Conservation (phyloP, 1,139 yeast species). For the Zygoascus hellenicus region DNA sequence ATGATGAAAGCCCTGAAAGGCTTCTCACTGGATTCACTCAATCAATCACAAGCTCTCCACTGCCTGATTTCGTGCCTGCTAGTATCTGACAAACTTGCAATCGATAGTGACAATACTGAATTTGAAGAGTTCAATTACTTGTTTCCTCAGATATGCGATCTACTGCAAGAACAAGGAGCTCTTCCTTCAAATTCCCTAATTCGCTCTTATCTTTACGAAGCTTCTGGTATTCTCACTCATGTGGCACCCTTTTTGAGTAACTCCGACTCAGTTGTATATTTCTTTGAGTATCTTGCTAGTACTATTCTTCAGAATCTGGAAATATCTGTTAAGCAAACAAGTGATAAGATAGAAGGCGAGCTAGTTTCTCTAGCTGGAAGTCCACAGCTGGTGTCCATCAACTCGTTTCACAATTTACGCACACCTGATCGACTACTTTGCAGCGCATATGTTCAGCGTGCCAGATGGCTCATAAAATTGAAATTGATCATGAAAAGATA, state of each 20-base stretch:
- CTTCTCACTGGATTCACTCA: background rate
- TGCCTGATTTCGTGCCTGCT: conserved; percentile 1
- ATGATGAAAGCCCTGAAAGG: background rate
- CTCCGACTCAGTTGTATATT: background rate
- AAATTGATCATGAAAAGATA: background rate
- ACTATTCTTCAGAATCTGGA: background rate
- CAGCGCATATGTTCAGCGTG: background rate
- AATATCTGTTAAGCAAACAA: background rate
- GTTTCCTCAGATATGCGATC: conserved; percentile 1
- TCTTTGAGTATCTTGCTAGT: background rate
- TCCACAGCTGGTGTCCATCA: background rate
- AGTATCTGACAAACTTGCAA: background rate
- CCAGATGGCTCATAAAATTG: conserved; percentile 6
- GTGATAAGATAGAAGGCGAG: background rate
- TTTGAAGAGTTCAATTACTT: background rate
- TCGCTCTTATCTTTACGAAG: conserved; percentile 1
- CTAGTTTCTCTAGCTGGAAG: background rate
- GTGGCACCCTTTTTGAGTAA: background rate
- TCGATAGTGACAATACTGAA: background rate
- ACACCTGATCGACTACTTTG: background rate
- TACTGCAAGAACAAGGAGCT: background rate
- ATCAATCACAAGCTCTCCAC: conserved; percentile 1
- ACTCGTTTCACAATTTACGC: background rate
- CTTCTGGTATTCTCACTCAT: background rate
- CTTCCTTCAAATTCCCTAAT: background rate